Evolutionary conservation across 768 basidiomycete genomes (phyloP).

Genomic region (Naganishia antarctica): DNA sequence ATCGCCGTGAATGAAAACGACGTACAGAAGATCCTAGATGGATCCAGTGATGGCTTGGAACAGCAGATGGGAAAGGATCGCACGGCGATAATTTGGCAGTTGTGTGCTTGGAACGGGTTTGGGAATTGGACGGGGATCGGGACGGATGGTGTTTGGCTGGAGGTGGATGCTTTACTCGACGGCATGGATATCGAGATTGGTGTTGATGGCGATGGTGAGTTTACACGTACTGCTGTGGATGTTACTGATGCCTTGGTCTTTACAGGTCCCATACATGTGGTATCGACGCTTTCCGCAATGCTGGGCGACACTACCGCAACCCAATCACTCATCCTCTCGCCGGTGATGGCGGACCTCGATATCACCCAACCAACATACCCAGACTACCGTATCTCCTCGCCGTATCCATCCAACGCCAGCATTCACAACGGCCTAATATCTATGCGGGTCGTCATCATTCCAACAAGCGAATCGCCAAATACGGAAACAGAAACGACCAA

Average conservation of each 20-base stretch:
- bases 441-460: slow-evolving; percentile 35
- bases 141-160: slow-evolving; percentile 25
- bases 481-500: background rate
- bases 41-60: background rate
- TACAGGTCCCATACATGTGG: slow-evolving; percentile 35
- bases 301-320: slow-evolving; percentile 46
- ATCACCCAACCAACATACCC: slow-evolving; percentile 41
- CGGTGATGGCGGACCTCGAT: slow-evolving; percentile 31
- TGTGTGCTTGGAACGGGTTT: slow-evolving; percentile 42
- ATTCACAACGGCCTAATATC: background rate
- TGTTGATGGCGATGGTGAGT: slow-evolving; percentile 36
- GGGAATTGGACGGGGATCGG: slow-evolving; percentile 41
- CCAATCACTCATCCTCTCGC: slow-evolving; percentile 44
- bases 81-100: slow-evolving; percentile 29
- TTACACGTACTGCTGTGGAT: background rate
- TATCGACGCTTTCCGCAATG: slow-evolving; percentile 32
- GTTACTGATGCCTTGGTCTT: background rate
- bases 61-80: background rate
- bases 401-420: slow-evolving; percentile 30
- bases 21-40: slow-evolving; percentile 14
- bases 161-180: slow-evolving; percentile 24
- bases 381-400: slow-evolving; percentile 46
- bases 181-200: slow-evolving; percentile 40
- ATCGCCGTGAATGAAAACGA: slow-evolving; percentile 11
- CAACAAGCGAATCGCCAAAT: slow-evolving; percentile 30